phyloP scores from a whole-genome alignment of 164 flowering plant species.

The Berberis thunbergii region DNA sequence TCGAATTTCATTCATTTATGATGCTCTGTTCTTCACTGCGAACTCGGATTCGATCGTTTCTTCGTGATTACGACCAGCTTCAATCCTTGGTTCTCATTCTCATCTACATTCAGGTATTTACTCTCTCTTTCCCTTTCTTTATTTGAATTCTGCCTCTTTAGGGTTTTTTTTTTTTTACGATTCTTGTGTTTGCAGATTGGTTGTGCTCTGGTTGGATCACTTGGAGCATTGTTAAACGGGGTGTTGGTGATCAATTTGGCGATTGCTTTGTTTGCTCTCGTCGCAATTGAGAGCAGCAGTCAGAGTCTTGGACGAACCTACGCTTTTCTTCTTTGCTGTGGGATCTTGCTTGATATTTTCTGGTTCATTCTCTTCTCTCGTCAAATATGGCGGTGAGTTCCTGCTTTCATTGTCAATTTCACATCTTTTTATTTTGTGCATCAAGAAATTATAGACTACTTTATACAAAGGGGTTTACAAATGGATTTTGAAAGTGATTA shows the following conservation, averaged over 20 bases:
- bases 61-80: constrained; percentile 68
- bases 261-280: constrained; percentile 74
- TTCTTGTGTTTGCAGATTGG: constrained; percentile 38
- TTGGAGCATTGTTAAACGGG: constrained; percentile 79
- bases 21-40: constrained; percentile 44
- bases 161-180: neutral
- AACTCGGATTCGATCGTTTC: constrained; percentile 37
- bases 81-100: constrained; percentile 51
- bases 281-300: constrained; percentile 86
- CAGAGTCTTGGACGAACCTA: constrained; percentile 83
- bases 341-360: constrained; percentile 50
- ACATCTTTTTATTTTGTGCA: too few species aligned
- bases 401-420: neutral
- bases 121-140: neutral
- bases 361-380: constrained; percentile 72
- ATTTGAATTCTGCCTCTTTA: too few species aligned
- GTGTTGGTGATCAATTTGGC: constrained; percentile 60
- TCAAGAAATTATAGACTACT: too few species aligned
- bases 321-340: constrained; percentile 61
- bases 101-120: constrained; percentile 57
- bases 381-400: constrained; percentile 46
- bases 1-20: constrained; percentile 4
- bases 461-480: too few species aligned
- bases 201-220: constrained; percentile 77
- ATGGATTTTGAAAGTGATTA: too few species aligned